phyloP scores from a whole-genome alignment of 495 filamentous ascomycete genomes.

The Aspergillus mulundensis region DNA sequence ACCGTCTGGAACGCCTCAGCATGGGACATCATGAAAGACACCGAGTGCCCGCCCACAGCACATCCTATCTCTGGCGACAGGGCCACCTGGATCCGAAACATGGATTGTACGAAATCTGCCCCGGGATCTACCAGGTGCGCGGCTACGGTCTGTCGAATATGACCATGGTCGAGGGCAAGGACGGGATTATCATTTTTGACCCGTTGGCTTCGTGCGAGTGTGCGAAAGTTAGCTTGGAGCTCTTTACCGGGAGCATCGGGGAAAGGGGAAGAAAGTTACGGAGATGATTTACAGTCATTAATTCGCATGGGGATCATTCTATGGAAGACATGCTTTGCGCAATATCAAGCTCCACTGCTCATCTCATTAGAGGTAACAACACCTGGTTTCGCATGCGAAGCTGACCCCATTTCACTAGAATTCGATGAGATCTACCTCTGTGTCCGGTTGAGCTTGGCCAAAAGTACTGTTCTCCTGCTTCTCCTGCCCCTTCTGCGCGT shows the following conservation, averaged over 20 bases:
- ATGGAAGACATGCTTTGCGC: too few relatives aligned
- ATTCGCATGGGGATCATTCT: slow-evolving; percentile 19
- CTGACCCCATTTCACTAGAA: too few relatives aligned
- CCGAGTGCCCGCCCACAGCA: slow-evolving; percentile 16
- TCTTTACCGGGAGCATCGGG: slow-evolving; percentile 18
- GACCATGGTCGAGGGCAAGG: slow-evolving; percentile 22
- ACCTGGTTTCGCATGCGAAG: too few relatives aligned
- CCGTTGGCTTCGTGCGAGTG: background rate
- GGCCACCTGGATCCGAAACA: slow-evolving; percentile 15
- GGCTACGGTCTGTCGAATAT: slow-evolving; percentile 24
- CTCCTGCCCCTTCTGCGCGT: slow-evolving; percentile 5
- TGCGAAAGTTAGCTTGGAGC: slow-evolving; percentile 13
- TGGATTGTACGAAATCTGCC: slow-evolving; percentile 22
- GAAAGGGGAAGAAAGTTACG: slow-evolving; percentile 14
- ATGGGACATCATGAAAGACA: slow-evolving; percentile 17
- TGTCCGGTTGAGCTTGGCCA: background rate
- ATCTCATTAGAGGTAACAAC: too few relatives aligned
- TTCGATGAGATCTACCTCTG: too few relatives aligned
- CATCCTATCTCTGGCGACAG: slow-evolving; percentile 24
- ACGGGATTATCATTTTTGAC: slow-evolving; percentile 23
- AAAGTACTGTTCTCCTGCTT: background rate
- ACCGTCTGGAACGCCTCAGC: slow-evolving; percentile 19
- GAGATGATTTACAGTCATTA: slow-evolving; percentile 25
- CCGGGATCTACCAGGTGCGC: slow-evolving; percentile 24
- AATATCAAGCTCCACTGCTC: too few relatives aligned